These are phyloP conservation scores for Boletus vinaceobasis DNA, from an alignment of 768 basidiomycete genomes.

Conservation along the genomic window DNA sequence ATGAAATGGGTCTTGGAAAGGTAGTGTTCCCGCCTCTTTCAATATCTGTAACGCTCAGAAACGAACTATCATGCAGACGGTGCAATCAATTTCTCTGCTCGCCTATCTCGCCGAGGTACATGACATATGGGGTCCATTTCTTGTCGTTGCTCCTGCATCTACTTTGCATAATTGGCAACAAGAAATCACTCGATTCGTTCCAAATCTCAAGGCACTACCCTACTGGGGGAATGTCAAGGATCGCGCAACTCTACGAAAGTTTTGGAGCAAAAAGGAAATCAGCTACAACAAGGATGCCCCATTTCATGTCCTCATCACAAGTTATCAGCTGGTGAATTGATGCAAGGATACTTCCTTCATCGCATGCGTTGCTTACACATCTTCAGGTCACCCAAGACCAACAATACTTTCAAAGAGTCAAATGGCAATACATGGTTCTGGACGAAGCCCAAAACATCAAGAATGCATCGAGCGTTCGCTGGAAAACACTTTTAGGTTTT, in stretches of 20 bases:
- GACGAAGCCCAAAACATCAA: conserved; percentile 99
- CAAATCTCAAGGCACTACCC: conserved; percentile 87
- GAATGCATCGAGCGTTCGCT: conserved; percentile 90
- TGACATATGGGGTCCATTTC: conserved; percentile 98
- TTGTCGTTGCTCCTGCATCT: conserved; percentile 95
- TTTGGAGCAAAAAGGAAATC: conserved; percentile 98
- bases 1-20: conserved; percentile 97
- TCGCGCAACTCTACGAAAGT: conserved; percentile 88
- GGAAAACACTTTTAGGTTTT: conserved; percentile 96
- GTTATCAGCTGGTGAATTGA: conserved; percentile 82
- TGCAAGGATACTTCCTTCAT: neutral
- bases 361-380: conserved; percentile 1
- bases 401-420: conserved; percentile 95
- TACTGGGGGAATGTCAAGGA: conserved; percentile 99
- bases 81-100: conserved; percentile 95
- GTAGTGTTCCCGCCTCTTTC: conserved; percentile 32
- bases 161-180: conserved; percentile 99
- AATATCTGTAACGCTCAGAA: neutral
- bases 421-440: conserved; percentile 99
- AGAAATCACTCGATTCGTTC: conserved; percentile 94
- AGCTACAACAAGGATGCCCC: conserved; percentile 93
- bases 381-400: conserved; percentile 89
- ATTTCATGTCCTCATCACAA: conserved; percentile 95
- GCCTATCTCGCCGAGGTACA: conserved; percentile 96
- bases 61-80: conserved; percentile 54